These are phyloP conservation scores for Beta corolliflora DNA, from an alignment of 179 eudicot genomes.

Conservation along the genomic window DNA sequence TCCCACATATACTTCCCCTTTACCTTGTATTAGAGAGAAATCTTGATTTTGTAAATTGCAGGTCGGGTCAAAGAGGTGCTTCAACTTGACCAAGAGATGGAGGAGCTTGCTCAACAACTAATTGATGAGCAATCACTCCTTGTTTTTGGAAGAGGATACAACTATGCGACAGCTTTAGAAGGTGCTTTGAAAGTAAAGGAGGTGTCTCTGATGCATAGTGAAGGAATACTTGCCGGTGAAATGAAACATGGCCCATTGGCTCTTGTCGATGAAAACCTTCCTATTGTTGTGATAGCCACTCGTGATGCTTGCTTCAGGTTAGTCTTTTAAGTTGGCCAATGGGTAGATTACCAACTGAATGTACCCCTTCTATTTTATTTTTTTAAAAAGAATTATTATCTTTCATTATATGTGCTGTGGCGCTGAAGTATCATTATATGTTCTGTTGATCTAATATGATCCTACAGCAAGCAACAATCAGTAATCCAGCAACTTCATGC, in stretches of 20 bases:
- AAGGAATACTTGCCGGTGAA: slow-evolving; percentile 99
- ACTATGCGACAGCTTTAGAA: slow-evolving; percentile 93
- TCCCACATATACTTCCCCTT: not conserved
- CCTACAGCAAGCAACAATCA: slow-evolving; percentile 91
- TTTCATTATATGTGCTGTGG: not conserved
- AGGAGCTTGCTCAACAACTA: slow-evolving; percentile 76
- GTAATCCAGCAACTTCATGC: slow-evolving; percentile 99
- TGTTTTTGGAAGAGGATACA: slow-evolving; percentile 96
- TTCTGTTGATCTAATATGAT: slow-evolving; percentile 7
- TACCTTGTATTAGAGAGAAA: not conserved
- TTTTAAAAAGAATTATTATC: not conserved
- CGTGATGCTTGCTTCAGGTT: slow-evolving; percentile 90
- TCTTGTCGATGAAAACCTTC: slow-evolving; percentile 88
- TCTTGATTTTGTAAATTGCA: slow-evolving; percentile 27
- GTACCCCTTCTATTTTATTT: not conserved
- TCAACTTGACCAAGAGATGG: slow-evolving; percentile 84
- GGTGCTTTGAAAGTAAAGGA: slow-evolving; percentile 97
- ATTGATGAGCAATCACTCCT: slow-evolving; percentile 89
- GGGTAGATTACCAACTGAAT: not conserved
- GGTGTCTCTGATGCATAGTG: slow-evolving; percentile 97
- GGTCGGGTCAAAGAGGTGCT: slow-evolving; percentile 79
- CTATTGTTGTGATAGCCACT: slow-evolving; percentile 91
- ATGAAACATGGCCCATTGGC: slow-evolving; percentile 99
- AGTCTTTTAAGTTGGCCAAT: slow-evolving; percentile 3
- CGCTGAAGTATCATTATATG: not conserved